These are phyloP conservation scores for Alternaria solani DNA, from an alignment of 2,329 filamentous ascomycete genomes.

Conservation along the genomic window DNA sequence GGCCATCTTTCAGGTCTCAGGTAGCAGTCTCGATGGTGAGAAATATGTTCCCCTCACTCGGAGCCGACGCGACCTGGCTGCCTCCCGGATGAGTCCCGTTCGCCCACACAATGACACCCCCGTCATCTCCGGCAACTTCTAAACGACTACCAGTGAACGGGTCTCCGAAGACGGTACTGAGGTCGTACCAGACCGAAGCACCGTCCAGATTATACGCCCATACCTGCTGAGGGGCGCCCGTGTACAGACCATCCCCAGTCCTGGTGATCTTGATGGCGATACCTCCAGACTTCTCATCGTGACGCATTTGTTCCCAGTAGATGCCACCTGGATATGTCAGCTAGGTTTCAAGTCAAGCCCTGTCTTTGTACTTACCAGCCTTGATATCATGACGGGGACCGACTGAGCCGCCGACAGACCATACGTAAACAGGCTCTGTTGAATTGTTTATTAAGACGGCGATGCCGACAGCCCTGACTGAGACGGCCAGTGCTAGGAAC, in stretches of 20 bases:
- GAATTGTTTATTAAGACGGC: conserved; percentile 38
- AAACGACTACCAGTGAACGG: conserved; percentile 39
- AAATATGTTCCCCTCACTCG: conserved; percentile 32
- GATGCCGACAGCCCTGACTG: conserved; percentile 33
- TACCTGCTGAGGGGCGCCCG: conserved; percentile 31
- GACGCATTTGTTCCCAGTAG: conserved; percentile 31
- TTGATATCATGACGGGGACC: conserved; percentile 21
- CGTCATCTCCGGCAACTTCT: conserved; percentile 27
- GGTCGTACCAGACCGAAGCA: conserved; percentile 36
- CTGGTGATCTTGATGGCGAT: conserved; percentile 41
- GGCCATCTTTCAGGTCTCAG: background rate
- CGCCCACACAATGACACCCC: conserved; percentile 35
- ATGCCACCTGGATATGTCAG: conserved; percentile 20
- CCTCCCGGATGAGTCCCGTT: conserved; percentile 33
- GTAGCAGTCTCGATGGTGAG: conserved; percentile 24
- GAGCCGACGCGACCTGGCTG: conserved; percentile 30
- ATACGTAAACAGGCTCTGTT: conserved; percentile 30
- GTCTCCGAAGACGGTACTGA: conserved; percentile 37
- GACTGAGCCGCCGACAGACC: conserved; percentile 33
- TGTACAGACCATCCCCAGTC: conserved; percentile 28
- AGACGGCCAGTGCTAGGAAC: conserved; percentile 23
- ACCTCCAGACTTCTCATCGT: conserved; percentile 30
- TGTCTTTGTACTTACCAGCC: conserved; percentile 18
- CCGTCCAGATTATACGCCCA: conserved; percentile 37
- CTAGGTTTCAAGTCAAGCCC: background rate